A percentile compares a stretch with the other conserved stretches of the same genome.
Conservation (phyloP, 164 flowering plant species). For the Magnolia kwangsiensis region DNA sequence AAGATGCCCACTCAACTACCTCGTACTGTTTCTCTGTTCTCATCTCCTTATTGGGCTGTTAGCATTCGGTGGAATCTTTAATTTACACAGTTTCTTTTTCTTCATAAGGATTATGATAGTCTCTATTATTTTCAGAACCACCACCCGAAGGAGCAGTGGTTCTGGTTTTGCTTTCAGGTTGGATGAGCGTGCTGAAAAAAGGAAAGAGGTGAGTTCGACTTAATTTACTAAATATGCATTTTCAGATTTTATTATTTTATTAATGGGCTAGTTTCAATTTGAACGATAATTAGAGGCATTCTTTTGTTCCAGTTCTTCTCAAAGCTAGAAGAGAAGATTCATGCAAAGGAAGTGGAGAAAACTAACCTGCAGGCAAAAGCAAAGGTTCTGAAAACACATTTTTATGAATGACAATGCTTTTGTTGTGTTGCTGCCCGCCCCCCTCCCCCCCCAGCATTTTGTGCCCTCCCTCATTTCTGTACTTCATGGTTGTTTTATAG, state of each 20-base stretch:
- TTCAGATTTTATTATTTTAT: not conserved
- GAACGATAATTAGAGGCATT: not conserved
- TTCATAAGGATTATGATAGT: not conserved
- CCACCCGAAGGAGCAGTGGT: conserved; percentile 41
- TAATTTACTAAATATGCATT: not conserved
- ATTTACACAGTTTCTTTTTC: not conserved
- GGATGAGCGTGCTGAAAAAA: conserved; percentile 85
- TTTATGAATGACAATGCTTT: too few species aligned
- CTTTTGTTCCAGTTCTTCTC: conserved; percentile 47
- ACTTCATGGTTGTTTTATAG: conserved; percentile 24
- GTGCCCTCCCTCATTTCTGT: too few species aligned
- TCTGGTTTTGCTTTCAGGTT: conserved; percentile 66
- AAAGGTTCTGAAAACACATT: too few species aligned
- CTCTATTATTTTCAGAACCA: conserved; percentile 29
- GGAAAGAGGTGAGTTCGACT: conserved; percentile 58
- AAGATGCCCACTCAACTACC: conserved; percentile 52
- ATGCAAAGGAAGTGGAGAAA: conserved; percentile 65
- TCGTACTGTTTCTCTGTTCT: conserved; percentile 39
- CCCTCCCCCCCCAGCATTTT: too few species aligned
- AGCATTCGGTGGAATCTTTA: not conserved
- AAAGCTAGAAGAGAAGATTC: conserved; percentile 78
- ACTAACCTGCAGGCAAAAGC: too few species aligned
- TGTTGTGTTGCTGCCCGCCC: too few species aligned
- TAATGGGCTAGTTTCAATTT: not conserved
- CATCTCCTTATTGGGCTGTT: not conserved